phyloP scores from a whole-genome alignment of 2,329 filamentous ascomycete species.

The Hypocrella siamensis region DNA sequence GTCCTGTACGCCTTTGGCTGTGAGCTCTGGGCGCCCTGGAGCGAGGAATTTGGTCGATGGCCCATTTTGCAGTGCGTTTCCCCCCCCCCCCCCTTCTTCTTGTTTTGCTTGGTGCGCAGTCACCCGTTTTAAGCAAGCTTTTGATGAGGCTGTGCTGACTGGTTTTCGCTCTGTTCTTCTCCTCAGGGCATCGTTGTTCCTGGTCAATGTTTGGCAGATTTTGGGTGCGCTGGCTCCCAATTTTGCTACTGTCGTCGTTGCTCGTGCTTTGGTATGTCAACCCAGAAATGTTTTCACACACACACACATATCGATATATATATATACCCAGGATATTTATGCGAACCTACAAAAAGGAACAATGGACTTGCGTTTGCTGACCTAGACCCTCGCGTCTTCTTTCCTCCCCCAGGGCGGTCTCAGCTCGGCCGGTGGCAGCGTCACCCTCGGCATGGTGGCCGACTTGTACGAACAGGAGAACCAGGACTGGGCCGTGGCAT shows the following conservation, averaged over 20 bases:
- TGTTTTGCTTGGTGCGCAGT: too few relatives aligned
- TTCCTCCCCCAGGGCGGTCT: constrained; percentile 30
- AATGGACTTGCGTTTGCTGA: not conserved
- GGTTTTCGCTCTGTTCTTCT: not conserved
- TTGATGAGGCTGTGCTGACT: too few relatives aligned
- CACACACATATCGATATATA: too few relatives aligned
- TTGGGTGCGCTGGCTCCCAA: constrained; percentile 58
- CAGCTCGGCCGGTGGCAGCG: constrained; percentile 54
- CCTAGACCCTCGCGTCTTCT: too few relatives aligned
- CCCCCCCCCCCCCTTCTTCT: not conserved
- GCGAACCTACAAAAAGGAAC: too few relatives aligned
- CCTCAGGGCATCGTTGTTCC: constrained; percentile 35
- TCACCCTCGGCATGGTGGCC: constrained; percentile 59
- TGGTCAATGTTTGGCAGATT: constrained; percentile 65
- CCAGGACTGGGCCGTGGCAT: constrained; percentile 61
- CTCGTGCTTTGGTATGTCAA: constrained; percentile 40
- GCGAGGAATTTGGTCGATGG: constrained; percentile 64
- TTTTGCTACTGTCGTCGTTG: constrained; percentile 52
- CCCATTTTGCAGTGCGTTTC: constrained; percentile 47
- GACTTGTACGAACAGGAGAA: constrained; percentile 54
- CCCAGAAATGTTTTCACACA: too few relatives aligned
- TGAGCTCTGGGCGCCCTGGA: constrained; percentile 78
- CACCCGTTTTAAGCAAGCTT: too few relatives aligned
- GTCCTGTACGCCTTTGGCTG: constrained; percentile 72
- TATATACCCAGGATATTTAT: too few relatives aligned